phyloP scores from a whole-genome alignment of 164 flowering plant species.

The Liquidambar formosana region DNA sequence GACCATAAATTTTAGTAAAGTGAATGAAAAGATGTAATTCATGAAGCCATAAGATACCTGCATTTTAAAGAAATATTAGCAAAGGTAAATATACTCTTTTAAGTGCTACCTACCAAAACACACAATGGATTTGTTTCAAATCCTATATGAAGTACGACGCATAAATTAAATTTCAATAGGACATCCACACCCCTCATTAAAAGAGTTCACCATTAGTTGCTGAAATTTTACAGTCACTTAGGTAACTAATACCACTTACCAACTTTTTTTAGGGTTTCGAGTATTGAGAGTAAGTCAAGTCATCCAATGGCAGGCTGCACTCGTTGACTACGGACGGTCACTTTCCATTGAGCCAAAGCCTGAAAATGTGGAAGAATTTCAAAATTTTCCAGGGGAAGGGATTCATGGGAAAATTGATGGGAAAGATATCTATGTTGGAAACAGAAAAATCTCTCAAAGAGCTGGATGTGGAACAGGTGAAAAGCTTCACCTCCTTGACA shows the following conservation, averaged over 20 bases:
- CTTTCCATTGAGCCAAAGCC: constrained; percentile 59
- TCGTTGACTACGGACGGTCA: constrained; percentile 60
- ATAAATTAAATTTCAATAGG: too few species aligned
- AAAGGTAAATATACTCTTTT: too few species aligned
- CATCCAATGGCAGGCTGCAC: constrained; percentile 92
- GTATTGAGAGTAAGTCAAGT: constrained; percentile 93
- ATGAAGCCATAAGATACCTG: too few species aligned
- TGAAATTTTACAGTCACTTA: not conserved
- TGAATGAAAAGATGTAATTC: too few species aligned
- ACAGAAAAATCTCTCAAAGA: constrained; percentile 58
- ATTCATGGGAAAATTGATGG: constrained; percentile 76
- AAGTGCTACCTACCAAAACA: too few species aligned
- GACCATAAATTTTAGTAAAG: too few species aligned
- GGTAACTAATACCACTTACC: not conserved
- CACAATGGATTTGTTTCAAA: too few species aligned
- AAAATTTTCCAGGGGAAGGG: constrained; percentile 92
- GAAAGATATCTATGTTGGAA: constrained; percentile 63
- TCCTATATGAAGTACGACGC: too few species aligned
- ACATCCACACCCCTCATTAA: too few species aligned
- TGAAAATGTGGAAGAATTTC: constrained; percentile 67
- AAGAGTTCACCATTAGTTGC: too few species aligned
- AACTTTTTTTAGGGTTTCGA: constrained; percentile 68
- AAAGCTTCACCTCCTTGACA: not conserved
- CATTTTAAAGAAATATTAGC: too few species aligned
- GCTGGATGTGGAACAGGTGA: constrained; percentile 65